Conservation (phyloP, 176 grass and related monocot genomes). For the Carex littledalei region DNA sequence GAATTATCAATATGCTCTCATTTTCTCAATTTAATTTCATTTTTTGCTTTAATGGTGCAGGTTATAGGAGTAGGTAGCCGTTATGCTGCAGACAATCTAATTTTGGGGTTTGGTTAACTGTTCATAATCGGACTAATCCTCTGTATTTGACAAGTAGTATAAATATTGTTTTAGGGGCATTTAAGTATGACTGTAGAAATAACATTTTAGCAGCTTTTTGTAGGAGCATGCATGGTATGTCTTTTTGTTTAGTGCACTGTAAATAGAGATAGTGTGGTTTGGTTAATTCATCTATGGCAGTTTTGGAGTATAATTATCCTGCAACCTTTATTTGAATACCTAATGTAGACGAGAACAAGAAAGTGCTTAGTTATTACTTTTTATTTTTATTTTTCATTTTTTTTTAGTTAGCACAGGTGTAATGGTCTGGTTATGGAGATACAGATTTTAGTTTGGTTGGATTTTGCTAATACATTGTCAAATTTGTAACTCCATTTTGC, state of each 20-base stretch:
- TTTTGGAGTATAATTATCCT: not conserved
- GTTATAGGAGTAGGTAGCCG: slow-evolving; percentile 10
- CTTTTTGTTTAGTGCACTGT: not conserved
- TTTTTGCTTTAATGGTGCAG: not conserved
- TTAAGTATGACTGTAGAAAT: slow-evolving; percentile 2
- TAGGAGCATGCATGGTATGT: not conserved
- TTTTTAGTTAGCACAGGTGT: not conserved
- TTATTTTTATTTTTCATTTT: not conserved
- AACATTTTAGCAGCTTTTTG: not conserved
- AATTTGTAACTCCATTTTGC: not conserved
- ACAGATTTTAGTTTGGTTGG: not conserved
- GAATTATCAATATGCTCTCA: not conserved
- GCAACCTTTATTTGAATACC: not conserved
- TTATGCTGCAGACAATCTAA: slow-evolving; percentile 16
- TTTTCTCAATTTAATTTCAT: not conserved
- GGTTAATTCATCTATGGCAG: not conserved
- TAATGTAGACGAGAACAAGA: not conserved
- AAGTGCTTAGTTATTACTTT: not conserved
- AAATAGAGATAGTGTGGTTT: slow-evolving; percentile 5
- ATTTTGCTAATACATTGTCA: not conserved
- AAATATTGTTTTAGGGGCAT: slow-evolving; percentile 6
- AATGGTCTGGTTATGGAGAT: not conserved
- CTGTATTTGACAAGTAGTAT: slow-evolving; percentile 1
- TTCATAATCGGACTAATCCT: slow-evolving; percentile 19
- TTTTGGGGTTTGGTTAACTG: slow-evolving; percentile 7